These are phyloP conservation scores for Cladophialophora chaetospira DNA, from an alignment of 2,329 filamentous ascomycete species.

Conservation along the genomic window DNA sequence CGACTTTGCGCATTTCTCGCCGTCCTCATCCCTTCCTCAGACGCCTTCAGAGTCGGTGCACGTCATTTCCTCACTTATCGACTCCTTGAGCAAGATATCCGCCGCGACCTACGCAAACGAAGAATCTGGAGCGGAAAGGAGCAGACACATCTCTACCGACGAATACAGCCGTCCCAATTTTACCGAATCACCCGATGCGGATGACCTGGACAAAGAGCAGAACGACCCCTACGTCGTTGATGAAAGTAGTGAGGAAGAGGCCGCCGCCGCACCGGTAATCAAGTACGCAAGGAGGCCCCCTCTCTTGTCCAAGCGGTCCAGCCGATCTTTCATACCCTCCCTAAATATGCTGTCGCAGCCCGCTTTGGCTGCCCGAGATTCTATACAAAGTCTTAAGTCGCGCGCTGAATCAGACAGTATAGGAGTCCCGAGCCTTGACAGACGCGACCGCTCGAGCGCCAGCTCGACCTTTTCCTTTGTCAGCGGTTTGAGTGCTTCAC, in stretches of 20 bases:
- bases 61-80: slow-evolving; percentile 62
- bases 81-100: slow-evolving; percentile 61
- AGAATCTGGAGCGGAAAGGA: background rate
- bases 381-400: slow-evolving; percentile 29
- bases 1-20: slow-evolving; percentile 4
- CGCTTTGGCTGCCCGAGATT: slow-evolving; percentile 19
- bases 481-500: slow-evolving; percentile 21
- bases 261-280: slow-evolving; percentile 28
- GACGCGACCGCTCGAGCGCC: slow-evolving; percentile 24
- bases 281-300: slow-evolving; percentile 27
- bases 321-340: slow-evolving; percentile 20
- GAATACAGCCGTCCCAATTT: slow-evolving; percentile 2
- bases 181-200: slow-evolving; percentile 12
- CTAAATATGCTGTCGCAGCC: slow-evolving; percentile 20
- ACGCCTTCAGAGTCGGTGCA: slow-evolving; percentile 31
- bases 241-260: slow-evolving; percentile 28
- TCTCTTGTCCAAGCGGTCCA: slow-evolving; percentile 20
- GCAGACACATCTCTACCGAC: background rate
- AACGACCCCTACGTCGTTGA: slow-evolving; percentile 18
- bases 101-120: slow-evolving; percentile 50
- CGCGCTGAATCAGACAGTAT: slow-evolving; percentile 26
- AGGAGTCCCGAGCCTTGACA: slow-evolving; percentile 28
- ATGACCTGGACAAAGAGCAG: slow-evolving; percentile 25
- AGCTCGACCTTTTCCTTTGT: slow-evolving; percentile 27
- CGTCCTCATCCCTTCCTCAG: slow-evolving; percentile 6